These are phyloP conservation scores for Sphagnum fallax DNA, from an alignment of 228 moss, liverwort and hornwort species.

Conservation along the genomic window DNA sequence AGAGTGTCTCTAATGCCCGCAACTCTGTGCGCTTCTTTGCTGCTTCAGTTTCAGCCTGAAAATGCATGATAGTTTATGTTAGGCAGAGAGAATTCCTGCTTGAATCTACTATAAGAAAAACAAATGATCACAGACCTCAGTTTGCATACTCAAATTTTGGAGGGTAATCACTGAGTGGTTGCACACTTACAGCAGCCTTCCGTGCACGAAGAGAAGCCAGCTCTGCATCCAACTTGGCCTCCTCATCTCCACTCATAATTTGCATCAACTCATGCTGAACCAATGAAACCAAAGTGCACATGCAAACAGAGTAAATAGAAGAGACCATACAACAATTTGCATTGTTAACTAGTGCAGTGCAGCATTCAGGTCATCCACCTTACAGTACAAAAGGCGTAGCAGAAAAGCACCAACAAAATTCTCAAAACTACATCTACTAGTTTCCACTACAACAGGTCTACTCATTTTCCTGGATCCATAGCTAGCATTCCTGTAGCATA, in stretches of 20 bases:
- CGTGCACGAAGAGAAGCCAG: conserved; percentile 36
- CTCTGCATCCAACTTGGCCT: conserved; percentile 35
- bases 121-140: too few species aligned
- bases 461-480: too few species aligned
- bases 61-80: not conserved
- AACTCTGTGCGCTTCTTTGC: not conserved
- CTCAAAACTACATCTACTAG: not conserved
- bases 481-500: too few species aligned
- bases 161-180: not conserved
- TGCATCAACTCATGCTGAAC: conserved; percentile 19
- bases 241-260: conserved; percentile 18
- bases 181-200: conserved; percentile 35
- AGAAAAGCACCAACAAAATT: not conserved
- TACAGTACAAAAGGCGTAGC: not conserved
- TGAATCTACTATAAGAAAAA: too few species aligned
- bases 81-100: too few species aligned
- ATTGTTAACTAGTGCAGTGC: not conserved
- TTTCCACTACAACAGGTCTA: not conserved
- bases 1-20: not conserved
- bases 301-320: not conserved
- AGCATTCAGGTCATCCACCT: not conserved
- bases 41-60: not conserved
- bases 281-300: not conserved
- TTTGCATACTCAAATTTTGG: too few species aligned
- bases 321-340: not conserved